These are phyloP conservation scores for Blastomyces parvus DNA, from an alignment of 2,329 filamentous ascomycete genomes.

Conservation along the genomic window DNA sequence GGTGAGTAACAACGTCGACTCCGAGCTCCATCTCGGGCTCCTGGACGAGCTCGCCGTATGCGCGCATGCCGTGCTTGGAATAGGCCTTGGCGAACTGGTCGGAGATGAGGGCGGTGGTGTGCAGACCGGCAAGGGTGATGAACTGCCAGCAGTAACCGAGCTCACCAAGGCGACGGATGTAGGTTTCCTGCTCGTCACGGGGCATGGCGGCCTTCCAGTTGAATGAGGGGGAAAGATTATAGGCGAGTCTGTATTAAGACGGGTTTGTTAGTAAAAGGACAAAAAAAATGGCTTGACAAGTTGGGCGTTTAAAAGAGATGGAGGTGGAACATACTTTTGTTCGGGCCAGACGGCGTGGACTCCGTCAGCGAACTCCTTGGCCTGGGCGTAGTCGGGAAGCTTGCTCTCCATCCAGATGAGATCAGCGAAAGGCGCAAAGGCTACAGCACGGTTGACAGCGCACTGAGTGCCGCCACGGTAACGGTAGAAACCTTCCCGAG, in stretches of 20 bases:
- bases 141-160: slow-evolving; percentile 99
- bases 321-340: slow-evolving; percentile 62
- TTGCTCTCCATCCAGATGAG: slow-evolving; percentile 99
- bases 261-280: slow-evolving; percentile 15
- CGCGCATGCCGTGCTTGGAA: slow-evolving; percentile 76
- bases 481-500: slow-evolving; percentile 89
- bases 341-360: slow-evolving; percentile 93
- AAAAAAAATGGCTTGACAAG: neutral
- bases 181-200: slow-evolving; percentile 86
- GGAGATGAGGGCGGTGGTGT: slow-evolving; percentile 87
- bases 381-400: slow-evolving; percentile 82
- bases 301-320: neutral
- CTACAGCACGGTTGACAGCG: slow-evolving; percentile 79
- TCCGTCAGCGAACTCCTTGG: slow-evolving; percentile 83
- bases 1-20: slow-evolving; percentile 94
- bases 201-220: slow-evolving; percentile 99
- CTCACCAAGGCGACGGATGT: slow-evolving; percentile 76
- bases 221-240: slow-evolving; percentile 97
- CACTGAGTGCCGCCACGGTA: slow-evolving; percentile 86
- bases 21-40: slow-evolving; percentile 89
- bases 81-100: slow-evolving; percentile 82
- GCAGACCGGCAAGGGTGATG: slow-evolving; percentile 91
- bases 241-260: slow-evolving; percentile 58
- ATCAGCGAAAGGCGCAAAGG: slow-evolving; percentile 87
- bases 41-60: slow-evolving; percentile 93